These are phyloP conservation scores for Cercospora berteroae DNA, from an alignment of 2,329 filamentous ascomycete genomes.

Conservation along the genomic window DNA sequence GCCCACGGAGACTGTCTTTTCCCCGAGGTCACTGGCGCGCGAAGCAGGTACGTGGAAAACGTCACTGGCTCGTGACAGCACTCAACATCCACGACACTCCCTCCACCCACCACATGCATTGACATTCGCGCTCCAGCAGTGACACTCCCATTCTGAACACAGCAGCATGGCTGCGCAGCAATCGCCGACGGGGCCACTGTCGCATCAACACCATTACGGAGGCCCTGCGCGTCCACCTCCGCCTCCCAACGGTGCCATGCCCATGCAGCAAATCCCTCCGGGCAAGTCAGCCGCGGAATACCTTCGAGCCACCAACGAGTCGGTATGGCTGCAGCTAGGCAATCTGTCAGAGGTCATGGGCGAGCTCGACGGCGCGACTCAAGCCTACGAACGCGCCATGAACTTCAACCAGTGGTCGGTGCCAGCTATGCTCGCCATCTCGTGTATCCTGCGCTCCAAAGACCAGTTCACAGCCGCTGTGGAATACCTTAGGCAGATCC, in stretches of 20 bases:
- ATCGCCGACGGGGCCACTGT: slow-evolving; percentile 70
- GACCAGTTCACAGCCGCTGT: slow-evolving; percentile 93
- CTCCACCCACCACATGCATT: background rate
- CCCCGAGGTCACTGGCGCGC: background rate
- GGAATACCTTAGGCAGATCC: slow-evolving; percentile 85
- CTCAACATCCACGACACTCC: background rate
- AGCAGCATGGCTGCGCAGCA: slow-evolving; percentile 55
- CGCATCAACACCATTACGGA: slow-evolving; percentile 65
- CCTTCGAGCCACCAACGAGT: slow-evolving; percentile 76
- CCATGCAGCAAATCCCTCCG: slow-evolving; percentile 50
- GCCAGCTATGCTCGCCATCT: slow-evolving; percentile 89
- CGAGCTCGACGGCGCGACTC: slow-evolving; percentile 82
- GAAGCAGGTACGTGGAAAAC: slow-evolving; percentile 5
- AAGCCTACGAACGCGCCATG: slow-evolving; percentile 86
- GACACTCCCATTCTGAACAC: background rate
- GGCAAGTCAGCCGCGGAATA: slow-evolving; percentile 69
- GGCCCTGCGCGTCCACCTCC: slow-evolving; percentile 62
- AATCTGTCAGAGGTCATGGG: slow-evolving; percentile 83
- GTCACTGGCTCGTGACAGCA: slow-evolving; percentile 8
- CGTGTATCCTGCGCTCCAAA: slow-evolving; percentile 82
- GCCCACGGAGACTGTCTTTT: background rate
- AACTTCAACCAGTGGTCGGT: slow-evolving; percentile 85
- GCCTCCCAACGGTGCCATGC: slow-evolving; percentile 52
- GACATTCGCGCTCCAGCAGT: background rate
- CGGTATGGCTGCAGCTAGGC: slow-evolving; percentile 87